Evolutionary conservation across 495 filamentous ascomycete species (phyloP).

Genomic region (Aspergillus conjunctus): DNA sequence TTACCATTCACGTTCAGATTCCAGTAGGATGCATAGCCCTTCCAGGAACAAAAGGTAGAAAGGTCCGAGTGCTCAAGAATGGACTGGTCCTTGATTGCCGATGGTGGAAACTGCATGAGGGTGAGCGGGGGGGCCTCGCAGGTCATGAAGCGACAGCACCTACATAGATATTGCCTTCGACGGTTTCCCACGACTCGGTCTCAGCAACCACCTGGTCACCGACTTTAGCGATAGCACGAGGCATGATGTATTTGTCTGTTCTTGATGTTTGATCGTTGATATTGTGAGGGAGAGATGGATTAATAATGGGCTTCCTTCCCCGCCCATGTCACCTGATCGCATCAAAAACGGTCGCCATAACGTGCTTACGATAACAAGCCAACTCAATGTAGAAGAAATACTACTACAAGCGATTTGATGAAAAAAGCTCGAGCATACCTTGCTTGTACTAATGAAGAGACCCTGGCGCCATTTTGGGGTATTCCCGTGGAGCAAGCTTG

Average conservation of each 20-base stretch:
- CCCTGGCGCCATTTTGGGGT: too few species aligned
- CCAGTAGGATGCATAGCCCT: slow-evolving; percentile 71
- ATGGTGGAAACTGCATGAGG: slow-evolving; percentile 37
- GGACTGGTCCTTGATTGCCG: slow-evolving; percentile 43
- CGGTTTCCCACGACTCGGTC: slow-evolving; percentile 61
- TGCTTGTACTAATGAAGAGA: too few species aligned
- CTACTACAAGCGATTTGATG: too few species aligned
- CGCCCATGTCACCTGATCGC: too few species aligned
- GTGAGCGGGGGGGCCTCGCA: background rate
- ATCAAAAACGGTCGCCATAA: too few species aligned
- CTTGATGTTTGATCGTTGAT: background rate
- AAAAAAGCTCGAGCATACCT: too few species aligned
- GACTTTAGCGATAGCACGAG: slow-evolving; percentile 59
- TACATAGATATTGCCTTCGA: slow-evolving; percentile 77
- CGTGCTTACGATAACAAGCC: too few species aligned
- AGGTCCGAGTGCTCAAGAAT: slow-evolving; percentile 51
- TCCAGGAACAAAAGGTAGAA: slow-evolving; percentile 65
- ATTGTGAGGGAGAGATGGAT: background rate
- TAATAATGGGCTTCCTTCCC: background rate
- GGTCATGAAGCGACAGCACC: slow-evolving; percentile 5
- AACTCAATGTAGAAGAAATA: too few species aligned
- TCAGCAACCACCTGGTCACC: slow-evolving; percentile 61
- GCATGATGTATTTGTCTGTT: slow-evolving; percentile 30
- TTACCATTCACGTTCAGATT: slow-evolving; percentile 59
- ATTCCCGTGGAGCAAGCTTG: too few species aligned